Base-by-base conservation (phyloP, 2,329 filamentous ascomycete genomes). In the Ceratocystis albifundus region DNA sequence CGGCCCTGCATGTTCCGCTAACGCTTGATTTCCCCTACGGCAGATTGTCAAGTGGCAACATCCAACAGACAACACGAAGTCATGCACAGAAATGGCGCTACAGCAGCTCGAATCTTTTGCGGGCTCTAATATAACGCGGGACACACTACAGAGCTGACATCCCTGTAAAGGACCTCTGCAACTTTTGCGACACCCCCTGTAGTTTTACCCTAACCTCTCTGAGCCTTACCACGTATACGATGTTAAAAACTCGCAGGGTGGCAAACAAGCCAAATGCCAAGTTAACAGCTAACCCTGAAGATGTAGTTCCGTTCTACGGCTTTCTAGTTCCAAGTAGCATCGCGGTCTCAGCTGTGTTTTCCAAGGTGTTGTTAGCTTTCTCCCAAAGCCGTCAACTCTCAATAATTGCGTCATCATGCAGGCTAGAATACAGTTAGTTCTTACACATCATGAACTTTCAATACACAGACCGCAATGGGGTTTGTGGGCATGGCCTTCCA, bases 341-440 rank as follows among this genome's bases (percentile, higher is more conserved):
- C 22, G n/a, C 22, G 48, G 48, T 12, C 48, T 8, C 12, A n/a
- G n/a, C 55, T 36, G 3, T 7, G 5, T 8, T 59, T n/a, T 30
- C 22, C 28, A n/a, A 1, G 5, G 7, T 36, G 30, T 36, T 6
- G 12, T 12, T 22, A 17, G 4, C 4, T 17, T 36, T 32, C 17
- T 15, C 36, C 17, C 3, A 22, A 28, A 12, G 50, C 20, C 4
- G 50, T 12, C 50, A 48, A 17, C 46, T 48, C 17, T 59, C 55
- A 59, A 59, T 59, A 59, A 59, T 59, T 32, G 55, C 55, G 25
- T 59, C 55, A 59, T 59, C 55, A 5, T 36, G 28, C 55, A 59
- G 55, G 20, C 32, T n/a, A 10, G 55, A 59, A 59, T 59, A 59
- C 28, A 59, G 55, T 36, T 59, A 59, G 55, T 36, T 59, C 55